Percentiles rank a stretch among this genome's conserved stretches.
phyloP scores from a whole-genome alignment of 1,284 basidiomycete species.

The Ustilago vetiveriae region DNA sequence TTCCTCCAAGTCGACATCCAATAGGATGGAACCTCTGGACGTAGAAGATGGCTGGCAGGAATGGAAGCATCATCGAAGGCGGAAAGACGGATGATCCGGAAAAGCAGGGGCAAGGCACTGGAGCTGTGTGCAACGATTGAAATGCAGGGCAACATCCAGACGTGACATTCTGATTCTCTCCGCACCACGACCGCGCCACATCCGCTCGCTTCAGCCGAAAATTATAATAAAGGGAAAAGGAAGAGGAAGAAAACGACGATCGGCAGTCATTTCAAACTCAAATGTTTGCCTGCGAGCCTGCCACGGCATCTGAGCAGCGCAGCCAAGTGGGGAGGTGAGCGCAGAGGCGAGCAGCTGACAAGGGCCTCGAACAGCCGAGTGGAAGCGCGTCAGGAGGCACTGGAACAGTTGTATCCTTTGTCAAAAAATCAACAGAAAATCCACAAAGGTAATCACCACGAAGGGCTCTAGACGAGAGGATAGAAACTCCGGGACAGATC shows the following conservation, averaged over 20 bases:
- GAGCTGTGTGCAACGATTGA: constrained; percentile 7
- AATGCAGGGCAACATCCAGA: constrained; percentile 13
- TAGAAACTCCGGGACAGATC: constrained; percentile 34
- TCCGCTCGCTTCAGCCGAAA: too few species aligned
- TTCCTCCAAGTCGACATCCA: too few species aligned
- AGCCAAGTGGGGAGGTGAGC: too few species aligned
- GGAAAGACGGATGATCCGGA: constrained; percentile 6
- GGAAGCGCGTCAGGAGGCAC: background rate
- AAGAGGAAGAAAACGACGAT: constrained; percentile 22
- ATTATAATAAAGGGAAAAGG: too few species aligned
- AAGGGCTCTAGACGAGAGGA: too few species aligned
- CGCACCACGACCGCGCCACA: constrained; percentile 6
- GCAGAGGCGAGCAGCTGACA: too few species aligned
- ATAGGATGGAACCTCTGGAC: background rate
- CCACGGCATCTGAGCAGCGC: constrained; percentile 3
- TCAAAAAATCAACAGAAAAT: too few species aligned
- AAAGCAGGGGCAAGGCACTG: constrained; percentile 6
- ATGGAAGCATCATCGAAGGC: constrained; percentile 1
- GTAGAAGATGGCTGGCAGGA: background rate
- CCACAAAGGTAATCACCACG: too few species aligned
- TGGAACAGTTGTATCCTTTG: too few species aligned
- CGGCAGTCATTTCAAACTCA: constrained; percentile 10
- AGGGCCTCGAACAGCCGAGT: background rate
- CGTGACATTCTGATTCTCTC: constrained; percentile 18
- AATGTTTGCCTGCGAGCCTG: constrained; percentile 10